Base-by-base conservation (phyloP, 257 asterid species). In the Orobanche coerulescens region DNA sequence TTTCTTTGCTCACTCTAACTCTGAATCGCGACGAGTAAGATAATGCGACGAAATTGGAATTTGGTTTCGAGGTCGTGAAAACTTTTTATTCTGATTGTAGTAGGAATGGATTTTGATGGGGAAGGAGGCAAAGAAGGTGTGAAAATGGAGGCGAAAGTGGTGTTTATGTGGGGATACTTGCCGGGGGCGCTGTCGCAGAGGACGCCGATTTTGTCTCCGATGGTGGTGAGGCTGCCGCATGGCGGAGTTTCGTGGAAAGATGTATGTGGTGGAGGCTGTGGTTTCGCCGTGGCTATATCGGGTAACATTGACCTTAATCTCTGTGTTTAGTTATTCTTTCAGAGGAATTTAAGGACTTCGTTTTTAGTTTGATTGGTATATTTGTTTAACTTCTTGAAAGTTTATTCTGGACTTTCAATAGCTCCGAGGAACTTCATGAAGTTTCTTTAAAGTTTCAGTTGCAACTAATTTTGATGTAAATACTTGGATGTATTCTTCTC, bases 251-350 rank as follows among this genome's bases (percentile, higher is more conserved):
- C 77, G 13, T 93, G 99, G 95, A 79, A 66, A 71, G 96, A 84
- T 77, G 96, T 87, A 24, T 89, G 85, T 58, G 96, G 96, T 19
- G 99, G 99, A 4, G 99, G 99, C 11, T 93, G 99, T 53, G 99
- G 99, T 50, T 93, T 93, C 67, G 97, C 99, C 62, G 66, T 87
- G 90, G 96, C 96, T 61, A 77, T 87, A 76, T 83, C 97, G 19
- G 99, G 99, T 93, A 36, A 34, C 36, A 12, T 46, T 11, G 23
- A 20, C 62, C 40, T 43, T 15, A 3, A 50, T n/a, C 28, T 30
- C 0, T 47, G 33, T 14, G 2, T 28, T 60, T 47, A 28, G 4
- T 3, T 14, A 1, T 48, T 48, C 28, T 7, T 7, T 33, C 24
- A 13, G 65, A 12, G 52, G n/a, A 63, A 33, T 37, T 28, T 24